Conservation (phyloP, 2,329 filamentous ascomycete genomes). For the Acarospora socialis region DNA sequence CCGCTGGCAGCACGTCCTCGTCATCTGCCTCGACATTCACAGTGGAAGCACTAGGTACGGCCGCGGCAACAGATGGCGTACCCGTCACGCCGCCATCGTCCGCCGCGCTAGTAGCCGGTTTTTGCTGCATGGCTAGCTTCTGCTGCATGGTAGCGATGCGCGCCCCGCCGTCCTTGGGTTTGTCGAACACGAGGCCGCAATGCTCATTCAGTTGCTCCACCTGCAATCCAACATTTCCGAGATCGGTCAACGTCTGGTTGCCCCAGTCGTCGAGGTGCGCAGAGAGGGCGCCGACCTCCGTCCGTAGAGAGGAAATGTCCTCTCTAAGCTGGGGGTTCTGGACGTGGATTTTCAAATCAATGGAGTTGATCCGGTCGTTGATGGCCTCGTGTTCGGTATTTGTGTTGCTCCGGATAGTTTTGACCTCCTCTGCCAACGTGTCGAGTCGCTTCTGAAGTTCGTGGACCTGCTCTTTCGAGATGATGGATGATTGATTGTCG, state of each 20-base stretch:
- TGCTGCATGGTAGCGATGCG: not conserved
- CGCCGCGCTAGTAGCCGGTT: not conserved
- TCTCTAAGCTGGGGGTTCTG: too few relatives aligned
- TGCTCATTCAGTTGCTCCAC: too few relatives aligned
- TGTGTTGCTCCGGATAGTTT: not conserved
- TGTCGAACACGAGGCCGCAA: not conserved
- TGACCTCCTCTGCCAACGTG: not conserved
- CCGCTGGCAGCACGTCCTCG: not conserved
- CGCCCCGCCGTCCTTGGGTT: not conserved
- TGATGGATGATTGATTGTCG: not conserved
- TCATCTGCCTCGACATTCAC: not conserved
- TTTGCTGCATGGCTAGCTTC: not conserved
- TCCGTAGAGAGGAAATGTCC: too few relatives aligned
- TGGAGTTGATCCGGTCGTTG: too few relatives aligned
- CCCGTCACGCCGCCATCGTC: not conserved
- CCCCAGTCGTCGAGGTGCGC: too few relatives aligned
- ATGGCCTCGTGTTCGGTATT: too few relatives aligned
- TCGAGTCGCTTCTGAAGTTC: not conserved
- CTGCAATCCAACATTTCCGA: too few relatives aligned
- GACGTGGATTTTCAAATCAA: too few relatives aligned
- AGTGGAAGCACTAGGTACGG: not conserved
- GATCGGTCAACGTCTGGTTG: too few relatives aligned
- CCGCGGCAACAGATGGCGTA: not conserved
- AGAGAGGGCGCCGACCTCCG: too few relatives aligned
- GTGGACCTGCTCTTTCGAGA: not conserved